Evolutionary conservation across 2,329 filamentous ascomycete genomes (phyloP), one percentile per base, ranked within the genome.

Genomic region (Microsporum canis): DNA sequence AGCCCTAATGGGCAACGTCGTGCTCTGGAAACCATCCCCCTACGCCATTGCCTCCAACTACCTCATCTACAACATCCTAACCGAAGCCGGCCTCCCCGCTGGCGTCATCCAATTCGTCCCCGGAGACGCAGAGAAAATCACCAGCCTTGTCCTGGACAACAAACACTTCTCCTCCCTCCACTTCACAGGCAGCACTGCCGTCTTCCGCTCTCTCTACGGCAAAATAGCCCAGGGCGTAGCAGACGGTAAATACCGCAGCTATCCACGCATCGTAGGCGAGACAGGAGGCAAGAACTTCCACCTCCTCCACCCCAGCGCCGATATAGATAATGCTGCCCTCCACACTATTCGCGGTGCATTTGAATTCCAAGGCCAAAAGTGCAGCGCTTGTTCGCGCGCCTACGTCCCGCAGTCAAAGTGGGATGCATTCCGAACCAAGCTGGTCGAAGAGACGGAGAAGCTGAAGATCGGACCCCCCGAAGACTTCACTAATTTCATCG

Each of bases 281-380:
- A 95, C 90, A 33, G 89, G 90, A 63, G 90, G 90, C 72, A 95
- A 95, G 84, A 95, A 95, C 80, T 95, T 91, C 80, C 90, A 95
- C 74, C 76, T 95, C 59, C 75, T 95, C 36, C 89, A 95, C 78
- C 78, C 80, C 53, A 86, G 84, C 2, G 90, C 90, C 43, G 88
- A 95, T 67, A 76, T 94, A 57, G 78, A 84, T 63, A 94, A 92
- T 70, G 89, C 89, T 8, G 89, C 83, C 38, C 80, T 88, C 66
- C 88, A 95, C 73, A 94, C 89, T 3, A 83, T 95, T 36, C 88
- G 91, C 61, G 89, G 88, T 56, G 89, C 90, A 1, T 95, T 95
- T 70, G 91, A 95, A 74, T 95, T 86, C 79, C 89, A 94, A 73
- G 90, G 90, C 57, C 90, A 95, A 75, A 95, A 95, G 76, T 95